A percentile compares a stretch with the other conserved stretches of the same genome.
phyloP scores from a whole-genome alignment of 2,329 filamentous ascomycete genomes.

The Aspergillus novoparasiticus region DNA sequence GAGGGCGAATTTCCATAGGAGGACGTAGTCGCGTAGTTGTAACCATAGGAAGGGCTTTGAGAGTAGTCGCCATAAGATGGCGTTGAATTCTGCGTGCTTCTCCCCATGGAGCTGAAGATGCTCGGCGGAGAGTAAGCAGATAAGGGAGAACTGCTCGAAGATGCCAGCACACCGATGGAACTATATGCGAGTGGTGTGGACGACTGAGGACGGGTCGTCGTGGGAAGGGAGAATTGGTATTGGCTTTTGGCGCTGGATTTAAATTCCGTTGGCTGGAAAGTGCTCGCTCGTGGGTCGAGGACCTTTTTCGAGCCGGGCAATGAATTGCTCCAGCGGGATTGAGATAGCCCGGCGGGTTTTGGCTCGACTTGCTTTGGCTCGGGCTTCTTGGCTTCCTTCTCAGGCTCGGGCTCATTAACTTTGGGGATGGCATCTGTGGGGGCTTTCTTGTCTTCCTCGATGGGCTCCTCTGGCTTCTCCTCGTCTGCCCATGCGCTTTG shows the following conservation, averaged over 20 bases:
- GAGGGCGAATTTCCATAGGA: neutral
- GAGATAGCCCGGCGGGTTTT: neutral
- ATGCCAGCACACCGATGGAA: neutral
- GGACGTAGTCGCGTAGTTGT: neutral
- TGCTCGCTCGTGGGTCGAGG: neutral
- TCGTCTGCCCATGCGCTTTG: neutral
- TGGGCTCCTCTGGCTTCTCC: neutral
- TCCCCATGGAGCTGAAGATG: constrained; percentile 2
- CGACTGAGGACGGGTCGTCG: neutral
- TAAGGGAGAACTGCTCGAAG: neutral
- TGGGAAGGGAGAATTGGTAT: neutral
- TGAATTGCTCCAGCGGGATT: neutral
- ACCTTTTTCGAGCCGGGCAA: neutral
- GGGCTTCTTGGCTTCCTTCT: neutral
- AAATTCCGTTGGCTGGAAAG: constrained; percentile 2
- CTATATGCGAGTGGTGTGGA: neutral
- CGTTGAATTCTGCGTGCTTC: constrained; percentile 1
- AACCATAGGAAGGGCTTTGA: neutral
- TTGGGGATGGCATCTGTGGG: neutral
- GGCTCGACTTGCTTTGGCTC: neutral
- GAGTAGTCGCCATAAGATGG: neutral
- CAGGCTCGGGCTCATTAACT: neutral
- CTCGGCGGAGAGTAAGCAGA: constrained; percentile 2
- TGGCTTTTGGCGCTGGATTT: neutral
- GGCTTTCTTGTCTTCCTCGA: neutral